These are phyloP conservation scores for Phytophthora ramorum DNA, from an alignment of 352 stramenopile species.

Conservation along the genomic window DNA sequence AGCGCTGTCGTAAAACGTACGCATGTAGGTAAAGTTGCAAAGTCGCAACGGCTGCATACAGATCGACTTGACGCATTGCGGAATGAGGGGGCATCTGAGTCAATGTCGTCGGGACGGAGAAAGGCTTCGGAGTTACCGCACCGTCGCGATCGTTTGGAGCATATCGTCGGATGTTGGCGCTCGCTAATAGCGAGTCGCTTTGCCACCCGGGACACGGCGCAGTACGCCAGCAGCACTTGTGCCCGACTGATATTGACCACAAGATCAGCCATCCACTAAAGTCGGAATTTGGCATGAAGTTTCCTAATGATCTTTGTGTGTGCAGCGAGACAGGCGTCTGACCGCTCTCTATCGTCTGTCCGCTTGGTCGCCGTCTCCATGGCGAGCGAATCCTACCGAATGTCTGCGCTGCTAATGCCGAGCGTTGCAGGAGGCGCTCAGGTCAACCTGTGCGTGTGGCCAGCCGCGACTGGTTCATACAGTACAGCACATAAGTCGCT, in stretches of 20 bases:
- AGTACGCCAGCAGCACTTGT: too few relatives aligned
- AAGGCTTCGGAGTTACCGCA: slow-evolving; percentile 13
- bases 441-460: too few relatives aligned
- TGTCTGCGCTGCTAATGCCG: too few relatives aligned
- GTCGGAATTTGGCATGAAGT: slow-evolving; percentile 1
- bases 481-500: too few relatives aligned
- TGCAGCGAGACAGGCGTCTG: not conserved
- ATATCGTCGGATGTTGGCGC: slow-evolving; percentile 8
- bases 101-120: not conserved
- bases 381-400: not conserved
- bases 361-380: not conserved
- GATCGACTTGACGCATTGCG: slow-evolving; percentile 12
- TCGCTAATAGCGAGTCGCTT: too few relatives aligned
- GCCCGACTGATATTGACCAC: not conserved
- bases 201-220: not conserved
- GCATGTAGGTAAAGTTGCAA: slow-evolving; percentile 28
- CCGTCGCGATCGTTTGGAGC: slow-evolving; percentile 16
- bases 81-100: not conserved
- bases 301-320: slow-evolving; percentile 17
- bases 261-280: slow-evolving; percentile 22
- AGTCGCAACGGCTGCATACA: slow-evolving; percentile 18
- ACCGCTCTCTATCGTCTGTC: slow-evolving; percentile 21
- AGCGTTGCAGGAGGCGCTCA: too few relatives aligned
- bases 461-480: too few relatives aligned
- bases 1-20: slow-evolving; percentile 13